Conservation (phyloP, 208 protist species). For the Wallacemonas collosoma region DNA sequence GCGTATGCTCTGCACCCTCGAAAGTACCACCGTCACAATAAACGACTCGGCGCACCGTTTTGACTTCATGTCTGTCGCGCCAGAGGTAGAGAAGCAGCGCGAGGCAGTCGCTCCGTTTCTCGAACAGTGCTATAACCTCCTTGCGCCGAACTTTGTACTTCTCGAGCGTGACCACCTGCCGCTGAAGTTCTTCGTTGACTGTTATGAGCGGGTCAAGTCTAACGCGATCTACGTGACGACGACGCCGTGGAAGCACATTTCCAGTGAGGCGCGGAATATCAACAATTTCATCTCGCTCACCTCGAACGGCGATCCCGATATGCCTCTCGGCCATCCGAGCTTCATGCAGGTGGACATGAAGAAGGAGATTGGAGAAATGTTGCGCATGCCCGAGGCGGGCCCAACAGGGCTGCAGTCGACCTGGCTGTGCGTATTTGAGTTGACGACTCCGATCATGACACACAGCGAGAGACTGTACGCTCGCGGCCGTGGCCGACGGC, state of each 20-base stretch:
- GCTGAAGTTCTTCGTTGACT: conserved; percentile 60
- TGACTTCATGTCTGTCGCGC: conserved; percentile 50
- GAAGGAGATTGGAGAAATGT: not conserved
- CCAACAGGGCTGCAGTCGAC: conserved; percentile 2
- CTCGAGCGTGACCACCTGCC: conserved; percentile 54
- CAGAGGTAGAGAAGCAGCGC: conserved; percentile 27
- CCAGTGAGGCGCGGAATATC: not conserved
- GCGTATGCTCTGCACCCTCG: conserved; percentile 71
- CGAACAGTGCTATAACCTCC: conserved; percentile 30
- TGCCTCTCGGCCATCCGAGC: conserved; percentile 4
- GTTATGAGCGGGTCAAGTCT: conserved; percentile 68
- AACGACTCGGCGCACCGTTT: conserved; percentile 58
- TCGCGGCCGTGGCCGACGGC: not conserved
- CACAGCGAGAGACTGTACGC: conserved; percentile 8
- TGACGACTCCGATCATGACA: conserved; percentile 7
- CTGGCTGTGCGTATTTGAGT: conserved; percentile 13
- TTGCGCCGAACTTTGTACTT: conserved; percentile 39
- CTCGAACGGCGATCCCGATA: conserved; percentile 8
- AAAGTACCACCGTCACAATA: conserved; percentile 49
- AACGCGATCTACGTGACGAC: conserved; percentile 49
- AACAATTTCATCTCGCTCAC: conserved; percentile 8
- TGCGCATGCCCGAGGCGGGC: not conserved
- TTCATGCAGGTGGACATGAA: not conserved
- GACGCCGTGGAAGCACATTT: conserved; percentile 10
- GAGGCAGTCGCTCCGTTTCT: conserved; percentile 23